Conservation (phyloP, 202 grass and related monocot species). For the Zoysia matrella region DNA sequence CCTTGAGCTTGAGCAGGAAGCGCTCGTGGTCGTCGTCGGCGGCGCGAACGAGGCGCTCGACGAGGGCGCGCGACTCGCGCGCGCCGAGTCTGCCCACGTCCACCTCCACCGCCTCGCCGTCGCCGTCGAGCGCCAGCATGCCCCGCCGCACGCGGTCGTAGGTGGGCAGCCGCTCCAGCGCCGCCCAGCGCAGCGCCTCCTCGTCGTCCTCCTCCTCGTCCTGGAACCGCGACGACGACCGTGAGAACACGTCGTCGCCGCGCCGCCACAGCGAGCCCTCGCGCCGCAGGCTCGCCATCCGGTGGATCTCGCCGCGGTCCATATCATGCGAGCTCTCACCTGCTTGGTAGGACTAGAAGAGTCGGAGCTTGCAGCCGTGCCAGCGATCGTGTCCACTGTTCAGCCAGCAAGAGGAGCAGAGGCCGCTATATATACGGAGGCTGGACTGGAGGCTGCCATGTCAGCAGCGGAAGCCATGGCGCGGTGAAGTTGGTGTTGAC, state of each 20-base stretch:
- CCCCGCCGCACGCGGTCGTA: constrained; percentile 64
- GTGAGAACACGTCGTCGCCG: constrained; percentile 69
- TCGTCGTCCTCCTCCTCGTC: constrained; percentile 83
- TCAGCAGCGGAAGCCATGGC: too few species aligned
- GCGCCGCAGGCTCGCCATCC: constrained; percentile 57
- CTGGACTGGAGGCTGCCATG: too few species aligned
- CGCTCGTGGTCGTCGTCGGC: constrained; percentile 86
- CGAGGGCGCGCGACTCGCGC: constrained; percentile 60
- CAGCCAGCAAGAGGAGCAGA: too few species aligned
- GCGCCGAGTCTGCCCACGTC: constrained; percentile 63
- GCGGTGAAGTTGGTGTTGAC: too few species aligned
- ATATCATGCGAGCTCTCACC: background rate
- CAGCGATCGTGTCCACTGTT: too few species aligned
- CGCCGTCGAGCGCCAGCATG: constrained; percentile 52
- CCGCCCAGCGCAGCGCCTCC: constrained; percentile 91
- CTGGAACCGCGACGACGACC: constrained; percentile 63
- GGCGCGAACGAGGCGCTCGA: constrained; percentile 75
- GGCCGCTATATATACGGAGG: too few species aligned
- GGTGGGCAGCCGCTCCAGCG: constrained; percentile 93
- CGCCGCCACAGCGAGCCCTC: constrained; percentile 67
- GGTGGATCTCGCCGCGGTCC: constrained; percentile 66
- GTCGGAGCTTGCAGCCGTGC: too few species aligned
- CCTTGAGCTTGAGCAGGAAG: constrained; percentile 27
- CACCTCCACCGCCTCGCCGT: constrained; percentile 58
- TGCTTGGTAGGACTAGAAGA: too few species aligned